Evolutionary conservation across 208 protist species (phyloP), one percentile per base, ranked within the genome.

Genomic region (Acanthamoeba sp.): DNA sequence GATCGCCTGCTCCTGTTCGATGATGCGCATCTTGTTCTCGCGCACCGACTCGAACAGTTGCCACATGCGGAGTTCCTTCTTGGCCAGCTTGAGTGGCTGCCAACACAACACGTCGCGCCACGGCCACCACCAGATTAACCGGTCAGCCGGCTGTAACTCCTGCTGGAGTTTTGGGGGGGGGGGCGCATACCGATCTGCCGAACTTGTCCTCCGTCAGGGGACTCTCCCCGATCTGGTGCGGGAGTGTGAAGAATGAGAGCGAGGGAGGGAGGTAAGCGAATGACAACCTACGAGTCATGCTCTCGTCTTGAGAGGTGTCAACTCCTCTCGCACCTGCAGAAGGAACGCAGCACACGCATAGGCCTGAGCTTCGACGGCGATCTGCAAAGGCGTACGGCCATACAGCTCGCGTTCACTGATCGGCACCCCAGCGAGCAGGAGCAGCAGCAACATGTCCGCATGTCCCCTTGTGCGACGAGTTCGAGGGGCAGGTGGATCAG

Each of bases 321-420:
- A n/a, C n/a, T n/a, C n/a, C n/a, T n/a, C 52, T 59, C 22, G 32
- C 36, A 80, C 73, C 73, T 84, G 38, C 12, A 84, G 73, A 20
- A 84, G 73, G 32, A 84, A 52, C 0, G 38, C 36, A 14, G 36
- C 73, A 20, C 73, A 84, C 9, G 38, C 73, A 20, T 84, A 84
- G 32, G 38, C 45, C 20, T 55, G n/a, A n/a, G 73, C 73, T 9
- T 84, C 73, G 0, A 48, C 36, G 5, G 73, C 73, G 27, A 84
- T 48, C 16, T 84, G 73, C 1, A 84, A 36, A 18, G 73, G 38
- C 1, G 73, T 84, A 22, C 73, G 38, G 9, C 73, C 73, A n/a
- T 84, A 84, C 7, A 55, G 73, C 6, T 84, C 73, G 16, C 45
- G 38, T 18, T 84, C 73, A 50, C 27, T 55, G 27, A 84, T 84